Evolutionary conservation across 1,284 basidiomycete species (phyloP).

Genomic region (Fereydounia khargensis): DNA sequence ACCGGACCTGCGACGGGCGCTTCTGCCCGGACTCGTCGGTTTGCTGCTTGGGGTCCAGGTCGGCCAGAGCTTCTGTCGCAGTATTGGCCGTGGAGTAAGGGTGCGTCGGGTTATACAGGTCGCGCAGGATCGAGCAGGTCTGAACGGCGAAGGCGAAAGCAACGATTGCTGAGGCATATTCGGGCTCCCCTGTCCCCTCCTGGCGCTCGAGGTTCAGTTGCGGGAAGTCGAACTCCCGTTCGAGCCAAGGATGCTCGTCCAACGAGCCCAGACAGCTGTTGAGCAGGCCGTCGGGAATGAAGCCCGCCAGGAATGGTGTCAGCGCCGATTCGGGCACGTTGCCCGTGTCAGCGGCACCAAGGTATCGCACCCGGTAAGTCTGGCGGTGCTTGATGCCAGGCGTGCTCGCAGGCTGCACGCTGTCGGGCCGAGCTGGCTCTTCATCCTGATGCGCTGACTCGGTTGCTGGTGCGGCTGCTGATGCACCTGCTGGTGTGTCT

Average conservation of each 20-base stretch:
- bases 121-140: conserved; percentile 11
- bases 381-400: conserved; percentile 3
- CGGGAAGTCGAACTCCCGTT: conserved; percentile 5
- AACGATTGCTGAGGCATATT: conserved; percentile 8
- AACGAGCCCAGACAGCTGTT: conserved; percentile 11
- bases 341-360: conserved; percentile 24
- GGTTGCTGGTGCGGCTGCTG: no score
- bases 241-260: conserved; percentile 26
- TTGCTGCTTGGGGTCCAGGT: conserved; percentile 4
- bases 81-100: conserved; percentile 18
- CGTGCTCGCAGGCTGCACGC: no score
- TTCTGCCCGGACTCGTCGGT: neutral
- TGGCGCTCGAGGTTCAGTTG: conserved; percentile 15
- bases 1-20: conserved; percentile 6
- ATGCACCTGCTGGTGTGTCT: neutral
- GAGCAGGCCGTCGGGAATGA: conserved; percentile 9
- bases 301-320: conserved; percentile 16
- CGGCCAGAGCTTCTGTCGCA: conserved; percentile 12
- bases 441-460: no score
- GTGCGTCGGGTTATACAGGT: conserved; percentile 19
- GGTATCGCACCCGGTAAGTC: conserved; percentile 25
- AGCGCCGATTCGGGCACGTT: conserved; percentile 14
- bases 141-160: conserved; percentile 14
- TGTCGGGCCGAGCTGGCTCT: no score
- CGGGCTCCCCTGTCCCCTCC: conserved; percentile 1